Base-by-base conservation (phyloP, 2,329 filamentous ascomycete species). In the Tolypocladium nubicola region DNA sequence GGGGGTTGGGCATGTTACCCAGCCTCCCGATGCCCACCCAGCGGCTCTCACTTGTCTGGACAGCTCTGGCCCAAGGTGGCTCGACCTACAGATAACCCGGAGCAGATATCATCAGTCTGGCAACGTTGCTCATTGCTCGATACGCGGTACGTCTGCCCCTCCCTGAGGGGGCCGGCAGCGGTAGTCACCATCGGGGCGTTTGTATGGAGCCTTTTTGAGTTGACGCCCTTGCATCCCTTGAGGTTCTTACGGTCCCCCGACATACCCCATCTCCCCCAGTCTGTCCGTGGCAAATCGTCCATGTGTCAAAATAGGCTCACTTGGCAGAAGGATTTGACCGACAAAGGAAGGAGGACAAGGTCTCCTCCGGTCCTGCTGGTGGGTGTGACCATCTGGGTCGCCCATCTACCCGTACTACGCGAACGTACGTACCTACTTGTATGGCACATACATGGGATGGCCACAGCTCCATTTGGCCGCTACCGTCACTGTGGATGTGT, bases 81-180 rank as follows among this genome's bases (percentile, higher is more conserved):
- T 21, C 30, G 30, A 33, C 16, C 35, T n/a, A n/a, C 30, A 10
- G 19, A 35, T 16, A 50, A 13, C 47, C 13, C 6, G 47, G 30
- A 35, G 30, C 30, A 35, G 47, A 4, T 30, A 21, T 35, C 26
- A 4, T n/a, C 16, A 58, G 39, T 21, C 14, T 55, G 38, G 59
- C 57, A 58, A 60, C 59, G 59, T 60, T 60, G 59, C 57, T 55
- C 23, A 52, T 35, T 37, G 14, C 19, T 8, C 11, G 11, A 40
- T 33, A 40, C 7, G 2, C 47, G 30, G 47, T 33, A n/a, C 10
- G 21, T 9, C 19, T 9, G 30, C 5, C 47, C 47, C 16, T 50
- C 9, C 30, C 35, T 50, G 30, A 11, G 3, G 10, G 19, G 47
- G 21, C 26, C 6, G 23, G 43, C 26, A 50, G 26, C 26, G 16